These are phyloP conservation scores for Fonsecaea multimorphosa DNA, from an alignment of 2,329 filamentous ascomycete genomes.

Conservation along the genomic window DNA sequence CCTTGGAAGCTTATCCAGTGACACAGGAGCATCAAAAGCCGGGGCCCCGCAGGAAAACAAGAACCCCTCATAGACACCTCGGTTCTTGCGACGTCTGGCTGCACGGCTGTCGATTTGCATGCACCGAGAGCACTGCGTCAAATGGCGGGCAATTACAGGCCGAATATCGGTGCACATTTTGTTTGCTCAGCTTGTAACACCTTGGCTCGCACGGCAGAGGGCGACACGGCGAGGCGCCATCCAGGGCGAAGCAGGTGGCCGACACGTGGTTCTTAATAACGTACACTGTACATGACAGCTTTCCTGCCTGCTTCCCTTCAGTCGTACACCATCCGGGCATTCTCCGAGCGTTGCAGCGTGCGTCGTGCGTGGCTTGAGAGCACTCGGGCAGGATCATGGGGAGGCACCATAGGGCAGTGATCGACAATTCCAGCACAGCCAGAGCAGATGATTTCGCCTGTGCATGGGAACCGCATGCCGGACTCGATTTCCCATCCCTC, in stretches of 20 bases:
- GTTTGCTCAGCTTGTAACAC: neutral
- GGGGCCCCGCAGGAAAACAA: conserved; percentile 1
- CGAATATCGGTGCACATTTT: neutral
- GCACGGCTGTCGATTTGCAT: neutral
- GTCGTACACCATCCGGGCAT: neutral
- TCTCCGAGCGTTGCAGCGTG: neutral
- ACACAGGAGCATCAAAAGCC: neutral
- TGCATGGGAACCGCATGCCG: neutral
- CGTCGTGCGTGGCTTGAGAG: neutral
- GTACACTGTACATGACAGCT: too few relatives aligned
- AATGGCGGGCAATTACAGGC: neutral
- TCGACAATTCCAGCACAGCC: neutral
- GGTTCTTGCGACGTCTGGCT: neutral
- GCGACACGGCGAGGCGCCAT: too few relatives aligned
- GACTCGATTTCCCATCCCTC: neutral
- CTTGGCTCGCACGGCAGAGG: neutral
- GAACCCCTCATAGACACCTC: neutral
- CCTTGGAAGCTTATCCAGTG: neutral
- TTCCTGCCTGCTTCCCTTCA: neutral
- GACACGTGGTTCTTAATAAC: neutral
- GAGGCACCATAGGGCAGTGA: neutral
- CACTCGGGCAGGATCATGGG: neutral
- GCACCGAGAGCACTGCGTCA: neutral
- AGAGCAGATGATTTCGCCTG: neutral
- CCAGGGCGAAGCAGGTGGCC: neutral